These are phyloP conservation scores for Marchantia polymorpha DNA, from an alignment of 225 moss, liverwort and hornwort species.

Conservation along the genomic window DNA sequence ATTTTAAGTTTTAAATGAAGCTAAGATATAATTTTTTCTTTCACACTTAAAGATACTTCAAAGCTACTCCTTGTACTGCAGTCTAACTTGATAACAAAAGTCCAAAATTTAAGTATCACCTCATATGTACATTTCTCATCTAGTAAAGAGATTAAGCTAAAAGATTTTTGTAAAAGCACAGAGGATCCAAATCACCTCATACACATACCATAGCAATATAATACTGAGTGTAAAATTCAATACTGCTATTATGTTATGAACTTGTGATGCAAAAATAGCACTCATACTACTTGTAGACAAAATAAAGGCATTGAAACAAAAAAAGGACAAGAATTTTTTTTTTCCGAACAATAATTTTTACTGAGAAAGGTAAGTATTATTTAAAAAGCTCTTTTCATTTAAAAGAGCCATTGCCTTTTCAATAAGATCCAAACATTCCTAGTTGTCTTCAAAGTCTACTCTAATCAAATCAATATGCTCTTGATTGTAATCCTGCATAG, in stretches of 20 bases:
- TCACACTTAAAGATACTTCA: too few species aligned
- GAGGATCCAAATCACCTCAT: neutral
- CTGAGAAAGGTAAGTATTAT: too few species aligned
- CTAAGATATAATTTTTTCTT: too few species aligned
- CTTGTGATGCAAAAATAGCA: neutral
- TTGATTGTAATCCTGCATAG: conserved; percentile 81
- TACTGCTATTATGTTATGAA: neutral
- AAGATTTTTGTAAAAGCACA: conserved; percentile 66
- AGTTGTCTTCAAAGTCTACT: conserved; percentile 98
- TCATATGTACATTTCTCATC: conserved; percentile 99
- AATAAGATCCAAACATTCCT: conserved; percentile 96
- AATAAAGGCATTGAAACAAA: neutral
- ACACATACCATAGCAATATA: neutral
- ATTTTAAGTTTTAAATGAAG: too few species aligned
- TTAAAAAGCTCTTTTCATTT: too few species aligned
- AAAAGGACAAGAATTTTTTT: neutral
- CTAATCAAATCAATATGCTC: conserved; percentile 99
- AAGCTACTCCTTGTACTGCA: too few species aligned
- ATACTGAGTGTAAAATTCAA: neutral
- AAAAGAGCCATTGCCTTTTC: conserved; percentile 58
- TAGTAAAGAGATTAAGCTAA: conserved; percentile 88
- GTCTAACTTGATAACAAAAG: too few species aligned
- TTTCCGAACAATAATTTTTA: neutral
- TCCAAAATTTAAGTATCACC: too few species aligned
- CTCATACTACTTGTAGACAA: neutral